phyloP scores from a whole-genome alignment of 2,329 filamentous ascomycete species.

The Bimuria novae-zelandiae region DNA sequence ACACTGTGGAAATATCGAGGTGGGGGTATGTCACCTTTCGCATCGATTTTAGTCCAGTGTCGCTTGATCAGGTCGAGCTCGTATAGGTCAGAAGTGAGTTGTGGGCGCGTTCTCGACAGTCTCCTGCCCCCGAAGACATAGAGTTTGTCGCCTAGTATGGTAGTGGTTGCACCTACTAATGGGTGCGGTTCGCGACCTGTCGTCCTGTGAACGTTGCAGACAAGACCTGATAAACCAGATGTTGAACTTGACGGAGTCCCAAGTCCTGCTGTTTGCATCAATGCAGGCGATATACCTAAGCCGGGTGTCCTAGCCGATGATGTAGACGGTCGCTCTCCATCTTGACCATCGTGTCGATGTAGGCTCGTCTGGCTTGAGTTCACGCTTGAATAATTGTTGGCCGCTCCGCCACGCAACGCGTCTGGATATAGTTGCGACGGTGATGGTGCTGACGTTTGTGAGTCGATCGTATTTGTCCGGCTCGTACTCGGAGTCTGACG shows the following conservation, averaged over 20 bases:
- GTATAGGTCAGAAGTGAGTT: slow-evolving; percentile 87
- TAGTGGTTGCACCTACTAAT: slow-evolving; percentile 92
- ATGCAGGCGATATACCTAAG: slow-evolving; percentile 48
- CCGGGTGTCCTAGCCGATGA: slow-evolving; percentile 43
- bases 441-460: slow-evolving; percentile 51
- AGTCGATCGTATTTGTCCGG: slow-evolving; percentile 54
- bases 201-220: slow-evolving; percentile 75
- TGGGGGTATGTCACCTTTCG: slow-evolving; percentile 81
- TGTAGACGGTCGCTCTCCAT: slow-evolving; percentile 44
- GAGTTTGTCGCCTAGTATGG: slow-evolving; percentile 90
- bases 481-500: slow-evolving; percentile 49
- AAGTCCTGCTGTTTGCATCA: slow-evolving; percentile 44
- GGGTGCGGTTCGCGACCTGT: slow-evolving; percentile 91
- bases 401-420: slow-evolving; percentile 40
- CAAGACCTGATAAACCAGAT: slow-evolving; percentile 67
- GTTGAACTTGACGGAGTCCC: slow-evolving; percentile 50
- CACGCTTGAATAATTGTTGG: slow-evolving; percentile 46
- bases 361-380: slow-evolving; percentile 55
- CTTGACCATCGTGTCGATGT: slow-evolving; percentile 49
- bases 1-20: slow-evolving; percentile 97
- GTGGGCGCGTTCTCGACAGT: slow-evolving; percentile 80
- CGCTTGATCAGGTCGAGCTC: slow-evolving; percentile 88
- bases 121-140: slow-evolving; percentile 95
- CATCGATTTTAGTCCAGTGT: slow-evolving; percentile 91
- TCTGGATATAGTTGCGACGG: slow-evolving; percentile 48